phyloP scores from a whole-genome alignment of 2,329 filamentous ascomycete genomes.

The Mariannaea elegans region DNA sequence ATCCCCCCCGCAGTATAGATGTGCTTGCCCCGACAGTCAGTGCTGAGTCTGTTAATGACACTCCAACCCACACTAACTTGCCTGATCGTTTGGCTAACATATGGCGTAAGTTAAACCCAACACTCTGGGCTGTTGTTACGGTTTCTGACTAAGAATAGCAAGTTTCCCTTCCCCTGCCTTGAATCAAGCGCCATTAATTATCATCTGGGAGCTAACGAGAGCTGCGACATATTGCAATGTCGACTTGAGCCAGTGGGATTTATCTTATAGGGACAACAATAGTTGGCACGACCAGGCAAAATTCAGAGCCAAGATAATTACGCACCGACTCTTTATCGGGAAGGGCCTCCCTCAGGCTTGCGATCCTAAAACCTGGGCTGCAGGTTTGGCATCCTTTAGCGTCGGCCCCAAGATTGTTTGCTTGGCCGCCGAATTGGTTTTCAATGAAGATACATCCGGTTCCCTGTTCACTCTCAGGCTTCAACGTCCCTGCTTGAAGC shows the following conservation, averaged over 20 bases:
- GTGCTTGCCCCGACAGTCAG: background rate
- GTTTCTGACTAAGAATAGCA: conserved; percentile 39
- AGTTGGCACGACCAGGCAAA: conserved; percentile 54
- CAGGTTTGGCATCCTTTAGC: conserved; percentile 50
- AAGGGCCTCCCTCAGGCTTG: conserved; percentile 60
- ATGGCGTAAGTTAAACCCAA: conserved; percentile 49
- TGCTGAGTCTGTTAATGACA: too few relatives aligned
- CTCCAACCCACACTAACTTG: too few relatives aligned
- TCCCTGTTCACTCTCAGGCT: conserved; percentile 58
- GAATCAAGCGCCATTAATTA: conserved; percentile 55
- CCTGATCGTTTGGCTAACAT: conserved; percentile 33
- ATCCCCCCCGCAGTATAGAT: background rate
- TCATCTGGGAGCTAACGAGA: conserved; percentile 63
- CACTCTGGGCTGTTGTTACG: background rate
- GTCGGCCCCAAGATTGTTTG: conserved; percentile 50
- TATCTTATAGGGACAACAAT: conserved; percentile 47
- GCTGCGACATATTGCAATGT: conserved; percentile 57
- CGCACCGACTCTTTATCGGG: conserved; percentile 51
- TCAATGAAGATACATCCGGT: conserved; percentile 45
- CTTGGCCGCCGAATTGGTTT: conserved; percentile 54
- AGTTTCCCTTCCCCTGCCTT: conserved; percentile 51
- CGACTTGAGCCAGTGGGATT: conserved; percentile 45
- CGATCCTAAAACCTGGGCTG: conserved; percentile 55
- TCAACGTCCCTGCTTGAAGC: conserved; percentile 57
- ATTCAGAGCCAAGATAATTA: conserved; percentile 53